These are phyloP conservation scores for Neurospora terricola DNA, from an alignment of 495 filamentous ascomycete species.

Conservation along the genomic window DNA sequence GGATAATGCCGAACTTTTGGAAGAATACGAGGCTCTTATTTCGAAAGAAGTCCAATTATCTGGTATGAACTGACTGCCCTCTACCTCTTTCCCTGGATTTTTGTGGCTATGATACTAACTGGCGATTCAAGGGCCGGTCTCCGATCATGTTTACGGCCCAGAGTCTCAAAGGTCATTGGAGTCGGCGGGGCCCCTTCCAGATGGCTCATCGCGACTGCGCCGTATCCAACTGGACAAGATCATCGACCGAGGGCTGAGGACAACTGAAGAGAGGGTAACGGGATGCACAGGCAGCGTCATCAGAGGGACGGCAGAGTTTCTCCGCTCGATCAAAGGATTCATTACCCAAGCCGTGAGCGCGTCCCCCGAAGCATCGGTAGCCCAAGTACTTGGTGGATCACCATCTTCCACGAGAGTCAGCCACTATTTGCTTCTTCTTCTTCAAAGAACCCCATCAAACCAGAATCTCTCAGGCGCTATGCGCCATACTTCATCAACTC, in stretches of 20 bases:
- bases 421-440: constrained; percentile 43
- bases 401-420: constrained; percentile 10
- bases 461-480: constrained; percentile 27
- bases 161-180: not conserved
- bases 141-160: not conserved
- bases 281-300: fast-evolving
- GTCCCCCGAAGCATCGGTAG: constrained; percentile 16
- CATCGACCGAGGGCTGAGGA: constrained; percentile 2
- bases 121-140: fast-evolving
- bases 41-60: not conserved
- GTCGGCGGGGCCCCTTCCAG: not conserved
- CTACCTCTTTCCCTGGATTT: fast-evolving
- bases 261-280: constrained; percentile 1
- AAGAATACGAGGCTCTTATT: constrained; percentile 15
- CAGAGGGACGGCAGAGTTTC: not conserved
- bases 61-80: not conserved
- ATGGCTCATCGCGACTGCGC: not conserved
- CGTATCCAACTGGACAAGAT: constrained; percentile 5
- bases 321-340: constrained; percentile 10
- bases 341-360: constrained; percentile 12
- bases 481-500: constrained; percentile 39
- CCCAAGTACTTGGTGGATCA: constrained; percentile 33
- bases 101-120: not conserved
- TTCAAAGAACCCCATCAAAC: constrained; percentile 48
- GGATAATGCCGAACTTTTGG: constrained; percentile 1